Percentiles rank a stretch among this genome's conserved stretches.
Conservation (phyloP, 169 alveolate species). For the Plasmodium sp. region DNA sequence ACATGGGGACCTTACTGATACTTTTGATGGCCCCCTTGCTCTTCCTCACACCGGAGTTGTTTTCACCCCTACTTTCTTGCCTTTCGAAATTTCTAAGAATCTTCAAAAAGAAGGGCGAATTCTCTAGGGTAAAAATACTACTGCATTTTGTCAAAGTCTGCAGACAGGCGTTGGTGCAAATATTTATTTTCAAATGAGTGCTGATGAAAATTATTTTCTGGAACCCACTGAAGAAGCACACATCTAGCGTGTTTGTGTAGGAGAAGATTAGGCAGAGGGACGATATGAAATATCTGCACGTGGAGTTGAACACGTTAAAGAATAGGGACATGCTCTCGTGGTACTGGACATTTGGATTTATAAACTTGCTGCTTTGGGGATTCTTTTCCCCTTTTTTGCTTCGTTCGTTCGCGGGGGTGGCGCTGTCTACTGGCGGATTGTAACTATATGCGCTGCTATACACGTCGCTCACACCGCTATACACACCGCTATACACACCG, state of each 20-base stretch:
- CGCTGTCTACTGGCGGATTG: background rate
- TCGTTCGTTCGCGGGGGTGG: background rate
- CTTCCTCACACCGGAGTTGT: conserved; percentile 25
- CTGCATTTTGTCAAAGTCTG: conserved; percentile 74
- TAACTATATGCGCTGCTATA: background rate
- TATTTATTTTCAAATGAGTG: conserved; percentile 49
- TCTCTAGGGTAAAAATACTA: conserved; percentile 69
- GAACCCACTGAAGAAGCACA: conserved; percentile 62
- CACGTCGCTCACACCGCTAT: background rate
- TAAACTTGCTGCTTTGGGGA: background rate
- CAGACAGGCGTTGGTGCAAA: conserved; percentile 56
- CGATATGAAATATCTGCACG: conserved; percentile 73
- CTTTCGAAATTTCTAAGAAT: conserved; percentile 67
- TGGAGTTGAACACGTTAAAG: conserved; percentile 43
- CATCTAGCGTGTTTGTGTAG: conserved; percentile 55
- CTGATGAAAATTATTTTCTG: conserved; percentile 70
- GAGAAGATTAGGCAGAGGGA: conserved; percentile 66
- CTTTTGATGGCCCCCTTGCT: conserved; percentile 8
- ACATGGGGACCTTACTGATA: background rate
- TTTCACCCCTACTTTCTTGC: conserved; percentile 19
- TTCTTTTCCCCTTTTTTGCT: background rate
- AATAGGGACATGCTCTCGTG: conserved; percentile 9
- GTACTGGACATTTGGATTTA: background rate
- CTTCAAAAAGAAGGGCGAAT: conserved; percentile 67
- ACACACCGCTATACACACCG: background rate